Evolutionary conservation across 306 rosid species (phyloP).

Genomic region (Gastrolobium villosum): DNA sequence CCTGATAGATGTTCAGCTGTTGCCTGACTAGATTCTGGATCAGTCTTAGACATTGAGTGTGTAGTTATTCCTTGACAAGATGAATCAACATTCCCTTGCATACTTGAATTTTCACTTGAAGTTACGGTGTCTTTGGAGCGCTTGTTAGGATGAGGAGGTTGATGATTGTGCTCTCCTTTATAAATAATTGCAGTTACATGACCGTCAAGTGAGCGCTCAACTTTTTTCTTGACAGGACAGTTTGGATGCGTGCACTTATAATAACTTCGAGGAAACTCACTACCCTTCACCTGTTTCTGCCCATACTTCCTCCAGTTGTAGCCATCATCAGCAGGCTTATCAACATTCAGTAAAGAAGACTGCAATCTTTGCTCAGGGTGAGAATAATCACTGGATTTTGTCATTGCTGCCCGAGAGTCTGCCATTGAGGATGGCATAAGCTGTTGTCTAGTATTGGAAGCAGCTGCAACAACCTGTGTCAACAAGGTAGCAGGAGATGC

Average conservation of each 20-base stretch:
- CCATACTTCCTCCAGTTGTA: slow-evolving; percentile 91
- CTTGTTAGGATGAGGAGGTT: slow-evolving; percentile 64
- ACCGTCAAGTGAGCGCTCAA: slow-evolving; percentile 84
- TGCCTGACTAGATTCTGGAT: slow-evolving; percentile 67
- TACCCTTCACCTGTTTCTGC: slow-evolving; percentile 89
- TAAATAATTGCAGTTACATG: slow-evolving; percentile 79
- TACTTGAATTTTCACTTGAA: slow-evolving; percentile 53
- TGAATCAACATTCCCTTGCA: slow-evolving; percentile 52
- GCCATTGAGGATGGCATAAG: slow-evolving; percentile 42
- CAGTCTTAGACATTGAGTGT: slow-evolving; percentile 54
- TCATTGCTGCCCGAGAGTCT: slow-evolving; percentile 19
- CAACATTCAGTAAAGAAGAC: slow-evolving; percentile 56
- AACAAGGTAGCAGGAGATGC: slow-evolving; percentile 45
- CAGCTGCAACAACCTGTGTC: slow-evolving; percentile 50
- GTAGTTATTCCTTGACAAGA: slow-evolving; percentile 47
- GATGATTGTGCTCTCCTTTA: slow-evolving; percentile 84
- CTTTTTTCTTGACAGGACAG: slow-evolving; percentile 90
- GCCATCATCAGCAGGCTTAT: slow-evolving; percentile 79
- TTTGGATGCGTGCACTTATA: slow-evolving; percentile 77
- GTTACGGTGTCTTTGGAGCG: slow-evolving; percentile 60
- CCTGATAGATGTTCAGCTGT: slow-evolving; percentile 65
- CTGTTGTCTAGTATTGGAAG: slow-evolving; percentile 49
- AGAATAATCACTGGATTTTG: slow-evolving; percentile 56
- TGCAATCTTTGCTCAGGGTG: slow-evolving; percentile 60
- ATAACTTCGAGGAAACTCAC: slow-evolving; percentile 84